Conservation (phyloP, 139 green algal genomes). For the Zygnema cylindricum region DNA sequence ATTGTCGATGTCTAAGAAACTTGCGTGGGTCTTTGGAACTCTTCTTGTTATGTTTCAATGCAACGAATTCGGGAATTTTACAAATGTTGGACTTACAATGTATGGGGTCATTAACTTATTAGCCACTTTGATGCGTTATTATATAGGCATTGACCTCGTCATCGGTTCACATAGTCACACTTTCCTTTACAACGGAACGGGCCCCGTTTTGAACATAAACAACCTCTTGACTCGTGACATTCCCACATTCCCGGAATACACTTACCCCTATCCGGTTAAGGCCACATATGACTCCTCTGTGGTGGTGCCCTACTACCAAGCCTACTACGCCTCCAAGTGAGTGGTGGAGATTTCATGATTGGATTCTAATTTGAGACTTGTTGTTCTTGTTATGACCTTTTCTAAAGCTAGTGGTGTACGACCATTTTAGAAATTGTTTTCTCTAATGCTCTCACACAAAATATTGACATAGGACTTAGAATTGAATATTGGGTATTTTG, state of each 20-base stretch:
- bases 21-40: too few relatives aligned
- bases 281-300: constrained; percentile 1
- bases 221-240: not conserved
- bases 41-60: not conserved
- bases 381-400: too few relatives aligned
- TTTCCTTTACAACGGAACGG: constrained; percentile 56
- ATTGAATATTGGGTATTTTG: too few relatives aligned
- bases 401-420: too few relatives aligned
- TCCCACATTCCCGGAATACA: not conserved
- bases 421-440: too few relatives aligned
- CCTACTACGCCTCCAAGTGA: constrained; percentile 22
- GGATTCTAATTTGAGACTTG: too few relatives aligned
- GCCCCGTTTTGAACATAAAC: constrained; percentile 19
- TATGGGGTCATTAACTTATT: too few relatives aligned
- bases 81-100: not conserved
- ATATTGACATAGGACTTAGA: too few relatives aligned
- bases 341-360: not conserved
- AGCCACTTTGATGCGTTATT: not conserved
- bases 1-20: not conserved
- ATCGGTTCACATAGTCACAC: constrained; percentile 63
- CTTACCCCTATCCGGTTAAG: constrained; percentile 51
- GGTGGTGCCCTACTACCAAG: constrained; percentile 57
- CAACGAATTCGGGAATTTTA: not conserved
- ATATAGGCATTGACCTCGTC: constrained; percentile 54
- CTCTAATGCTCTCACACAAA: too few relatives aligned